A percentile compares a stretch with the other conserved stretches of the same genome.
Conservation (phyloP, 257 asterid species). For the Osmanthus fragrans region DNA sequence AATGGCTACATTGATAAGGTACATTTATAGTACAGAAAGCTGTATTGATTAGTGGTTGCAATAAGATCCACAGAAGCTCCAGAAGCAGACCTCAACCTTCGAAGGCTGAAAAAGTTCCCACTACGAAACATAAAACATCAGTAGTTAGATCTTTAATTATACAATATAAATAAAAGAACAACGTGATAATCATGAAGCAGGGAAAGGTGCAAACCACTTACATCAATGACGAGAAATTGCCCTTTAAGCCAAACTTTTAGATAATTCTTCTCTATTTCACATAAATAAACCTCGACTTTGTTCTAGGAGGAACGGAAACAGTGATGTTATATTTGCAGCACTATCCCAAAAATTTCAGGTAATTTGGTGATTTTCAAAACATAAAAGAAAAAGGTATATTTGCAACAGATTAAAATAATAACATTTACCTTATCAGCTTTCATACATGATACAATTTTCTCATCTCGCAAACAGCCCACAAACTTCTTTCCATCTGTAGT, state of each 20-base stretch:
- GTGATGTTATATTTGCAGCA: slow-evolving; percentile 16
- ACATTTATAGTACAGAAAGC: neutral
- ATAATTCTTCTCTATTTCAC: slow-evolving; percentile 59
- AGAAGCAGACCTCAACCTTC: slow-evolving; percentile 47
- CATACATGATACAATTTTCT: too few relatives aligned
- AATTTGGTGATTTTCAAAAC: too few relatives aligned
- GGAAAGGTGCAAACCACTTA: slow-evolving; percentile 10
- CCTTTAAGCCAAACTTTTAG: slow-evolving; percentile 65
- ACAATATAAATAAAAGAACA: neutral
- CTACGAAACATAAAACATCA: slow-evolving; percentile 35
- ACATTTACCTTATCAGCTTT: too few relatives aligned
- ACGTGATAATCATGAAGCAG: neutral
- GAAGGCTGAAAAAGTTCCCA: slow-evolving; percentile 63
- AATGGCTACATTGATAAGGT: too few relatives aligned
- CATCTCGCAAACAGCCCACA: too few relatives aligned
- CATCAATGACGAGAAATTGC: slow-evolving; percentile 52
- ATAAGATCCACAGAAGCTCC: slow-evolving; percentile 67
- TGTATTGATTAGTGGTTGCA: neutral
- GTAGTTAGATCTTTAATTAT: neutral
- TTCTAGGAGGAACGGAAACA: slow-evolving; percentile 50
- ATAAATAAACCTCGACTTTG: slow-evolving; percentile 46
- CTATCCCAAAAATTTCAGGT: too few relatives aligned
- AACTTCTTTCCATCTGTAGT: too few relatives aligned
- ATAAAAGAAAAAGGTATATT: too few relatives aligned
- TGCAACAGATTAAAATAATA: too few relatives aligned